Percentiles rank a stretch among this genome's conserved stretches.
phyloP scores from a whole-genome alignment of 169 alveolate genomes.

The Theileria parva region DNA sequence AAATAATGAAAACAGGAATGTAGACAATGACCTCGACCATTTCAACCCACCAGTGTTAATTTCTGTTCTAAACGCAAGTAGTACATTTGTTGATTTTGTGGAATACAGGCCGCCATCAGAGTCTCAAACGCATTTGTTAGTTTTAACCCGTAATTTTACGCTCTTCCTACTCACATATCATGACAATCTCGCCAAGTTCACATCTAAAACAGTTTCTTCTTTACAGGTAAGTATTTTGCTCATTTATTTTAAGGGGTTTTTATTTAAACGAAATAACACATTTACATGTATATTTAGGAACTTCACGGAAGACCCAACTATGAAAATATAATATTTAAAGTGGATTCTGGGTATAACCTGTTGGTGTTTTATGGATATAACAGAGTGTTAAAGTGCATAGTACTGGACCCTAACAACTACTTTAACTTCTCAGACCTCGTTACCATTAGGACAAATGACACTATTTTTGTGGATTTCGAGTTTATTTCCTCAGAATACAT shows the following conservation, averaged over 20 bases:
- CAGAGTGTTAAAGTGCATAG: slow-evolving; percentile 45
- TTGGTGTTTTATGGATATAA: slow-evolving; percentile 49
- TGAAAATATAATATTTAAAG: slow-evolving; percentile 30
- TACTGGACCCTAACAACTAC: slow-evolving; percentile 42
- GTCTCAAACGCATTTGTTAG: slow-evolving; percentile 54
- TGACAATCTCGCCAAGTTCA: slow-evolving; percentile 25
- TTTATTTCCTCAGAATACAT: slow-evolving; percentile 27
- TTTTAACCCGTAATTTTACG: slow-evolving; percentile 27
- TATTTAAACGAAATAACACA: neutral
- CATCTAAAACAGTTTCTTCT: slow-evolving; percentile 22
- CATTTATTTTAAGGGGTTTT: neutral
- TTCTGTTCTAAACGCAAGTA: slow-evolving; percentile 43
- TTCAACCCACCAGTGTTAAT: slow-evolving; percentile 44
- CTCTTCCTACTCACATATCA: slow-evolving; percentile 49
- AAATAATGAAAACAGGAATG: neutral
- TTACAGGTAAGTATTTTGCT: slow-evolving; percentile 43
- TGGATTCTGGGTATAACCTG: slow-evolving; percentile 50
- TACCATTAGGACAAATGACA: slow-evolving; percentile 53
- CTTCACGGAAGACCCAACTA: slow-evolving; percentile 13
- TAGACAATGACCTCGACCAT: slow-evolving; percentile 2
- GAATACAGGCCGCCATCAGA: slow-evolving; percentile 63
- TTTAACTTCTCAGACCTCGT: slow-evolving; percentile 49
- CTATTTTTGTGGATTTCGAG: slow-evolving; percentile 41
- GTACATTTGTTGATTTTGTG: slow-evolving; percentile 34
- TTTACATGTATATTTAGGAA: slow-evolving; percentile 25